Percentiles rank a stretch among this genome's conserved stretches.
phyloP scores from a whole-genome alignment of 2,329 filamentous ascomycete genomes.

The Venturiaceae sp. region DNA sequence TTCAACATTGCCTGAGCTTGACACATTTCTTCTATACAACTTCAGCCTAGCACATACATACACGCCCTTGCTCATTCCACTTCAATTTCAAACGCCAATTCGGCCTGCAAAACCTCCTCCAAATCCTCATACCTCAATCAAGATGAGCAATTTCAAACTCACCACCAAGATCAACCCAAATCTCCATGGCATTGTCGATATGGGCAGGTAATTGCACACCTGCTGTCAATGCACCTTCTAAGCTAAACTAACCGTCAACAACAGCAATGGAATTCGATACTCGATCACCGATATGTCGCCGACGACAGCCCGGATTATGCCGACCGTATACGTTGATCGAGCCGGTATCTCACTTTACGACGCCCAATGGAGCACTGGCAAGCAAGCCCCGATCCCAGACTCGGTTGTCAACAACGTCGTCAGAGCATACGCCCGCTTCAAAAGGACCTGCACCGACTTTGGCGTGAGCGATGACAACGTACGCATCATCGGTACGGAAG shows the following conservation, averaged over 20 bases:
- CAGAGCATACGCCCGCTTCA: constrained; percentile 59
- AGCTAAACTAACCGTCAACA: not conserved
- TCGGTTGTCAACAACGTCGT: constrained; percentile 58
- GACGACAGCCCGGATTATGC: constrained; percentile 60
- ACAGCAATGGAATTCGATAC: constrained; percentile 85
- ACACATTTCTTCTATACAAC: not conserved
- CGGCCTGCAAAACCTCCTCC: not conserved
- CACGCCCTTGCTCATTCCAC: not conserved
- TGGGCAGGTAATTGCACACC: constrained; percentile 11
- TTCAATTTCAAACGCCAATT: not conserved
- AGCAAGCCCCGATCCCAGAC: constrained; percentile 43
- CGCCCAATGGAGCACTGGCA: constrained; percentile 46
- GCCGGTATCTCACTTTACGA: constrained; percentile 81
- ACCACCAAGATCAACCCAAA: not conserved
- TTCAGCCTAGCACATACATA: not conserved
- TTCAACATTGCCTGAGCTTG: not conserved
- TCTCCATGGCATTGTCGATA: constrained; percentile 12
- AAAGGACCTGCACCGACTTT: constrained; percentile 58
- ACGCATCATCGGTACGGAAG: constrained; percentile 76
- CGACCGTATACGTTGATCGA: constrained; percentile 68
- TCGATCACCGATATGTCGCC: constrained; percentile 76
- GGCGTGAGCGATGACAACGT: constrained; percentile 56
- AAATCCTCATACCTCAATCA: not conserved
- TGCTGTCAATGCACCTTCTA: not conserved
- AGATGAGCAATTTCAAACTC: not conserved